Evolutionary conservation across 139 green algal genomes (phyloP).

Genomic region (Tetradesmus obliquus): DNA sequence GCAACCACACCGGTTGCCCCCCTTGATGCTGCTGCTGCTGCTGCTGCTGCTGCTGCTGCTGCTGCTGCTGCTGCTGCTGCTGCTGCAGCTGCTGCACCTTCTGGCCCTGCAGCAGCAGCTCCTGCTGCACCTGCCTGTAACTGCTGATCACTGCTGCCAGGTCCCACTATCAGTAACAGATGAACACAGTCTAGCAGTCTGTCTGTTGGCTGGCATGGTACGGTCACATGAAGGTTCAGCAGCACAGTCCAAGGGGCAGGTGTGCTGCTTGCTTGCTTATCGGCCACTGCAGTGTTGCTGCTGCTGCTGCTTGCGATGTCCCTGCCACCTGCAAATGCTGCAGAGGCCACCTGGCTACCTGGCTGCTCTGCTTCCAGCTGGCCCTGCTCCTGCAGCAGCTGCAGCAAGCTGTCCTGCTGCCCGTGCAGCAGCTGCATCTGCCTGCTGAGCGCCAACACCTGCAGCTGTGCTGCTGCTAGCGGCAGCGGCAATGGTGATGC

Average conservation of each 20-base stretch:
- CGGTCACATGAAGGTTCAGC: slow-evolving; percentile 11
- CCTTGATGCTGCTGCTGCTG: neutral
- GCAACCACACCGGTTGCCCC: neutral
- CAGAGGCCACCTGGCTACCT: neutral
- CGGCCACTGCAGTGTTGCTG: neutral
- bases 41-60: too few relatives aligned
- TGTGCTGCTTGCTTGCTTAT: neutral
- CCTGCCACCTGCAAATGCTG: neutral
- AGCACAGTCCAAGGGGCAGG: neutral
- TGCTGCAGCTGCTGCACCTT: neutral
- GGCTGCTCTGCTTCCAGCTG: neutral
- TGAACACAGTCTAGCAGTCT: neutral
- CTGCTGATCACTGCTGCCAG: neutral
- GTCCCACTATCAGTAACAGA: neutral
- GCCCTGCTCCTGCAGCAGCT: slow-evolving; percentile 14
- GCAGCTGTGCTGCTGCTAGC: neutral
- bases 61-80: neutral
- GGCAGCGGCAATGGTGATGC: neutral
- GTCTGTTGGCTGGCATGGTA: neutral
- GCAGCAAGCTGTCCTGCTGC: neutral
- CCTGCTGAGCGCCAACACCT: slow-evolving; percentile 1
- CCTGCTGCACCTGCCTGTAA: neutral
- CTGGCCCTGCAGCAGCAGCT: neutral
- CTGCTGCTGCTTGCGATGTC: neutral
- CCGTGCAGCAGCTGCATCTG: neutral